These are phyloP conservation scores for Seiridium cupressi DNA, from an alignment of 2,329 filamentous ascomycete genomes.

Conservation along the genomic window DNA sequence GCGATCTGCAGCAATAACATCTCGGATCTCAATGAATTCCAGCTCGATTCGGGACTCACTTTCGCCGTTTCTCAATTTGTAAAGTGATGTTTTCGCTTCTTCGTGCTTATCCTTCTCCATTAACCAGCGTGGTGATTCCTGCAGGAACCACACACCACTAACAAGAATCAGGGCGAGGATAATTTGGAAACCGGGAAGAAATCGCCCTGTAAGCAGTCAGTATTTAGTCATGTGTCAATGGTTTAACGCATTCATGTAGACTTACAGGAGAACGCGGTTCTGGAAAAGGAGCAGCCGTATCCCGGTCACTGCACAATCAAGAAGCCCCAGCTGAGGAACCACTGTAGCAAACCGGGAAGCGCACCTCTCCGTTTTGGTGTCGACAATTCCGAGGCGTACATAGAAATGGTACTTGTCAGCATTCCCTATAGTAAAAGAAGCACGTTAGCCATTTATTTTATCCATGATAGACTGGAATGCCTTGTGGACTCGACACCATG, in stretches of 20 bases:
- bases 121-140: constrained; percentile 34
- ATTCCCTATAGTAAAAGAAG: background rate
- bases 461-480: too few species aligned
- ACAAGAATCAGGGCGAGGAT: background rate
- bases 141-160: background rate
- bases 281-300: constrained; percentile 1
- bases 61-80: constrained; percentile 28
- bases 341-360: background rate
- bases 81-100: constrained; percentile 39
- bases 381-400: constrained; percentile 1
- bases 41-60: constrained; percentile 33
- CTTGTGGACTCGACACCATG: too few species aligned
- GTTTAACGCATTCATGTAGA: background rate
- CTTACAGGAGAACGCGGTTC: background rate
- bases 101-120: constrained; percentile 52
- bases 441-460: too few species aligned
- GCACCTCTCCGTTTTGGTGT: background rate
- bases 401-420: background rate
- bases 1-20: constrained; percentile 34
- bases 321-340: constrained; percentile 5
- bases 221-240: background rate
- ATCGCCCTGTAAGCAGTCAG: background rate
- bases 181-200: background rate
- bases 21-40: constrained; percentile 38
- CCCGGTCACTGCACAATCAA: background rate